Base-by-base conservation (phyloP, 345 rosid genomes). In the Mallotus nudiflorus region DNA sequence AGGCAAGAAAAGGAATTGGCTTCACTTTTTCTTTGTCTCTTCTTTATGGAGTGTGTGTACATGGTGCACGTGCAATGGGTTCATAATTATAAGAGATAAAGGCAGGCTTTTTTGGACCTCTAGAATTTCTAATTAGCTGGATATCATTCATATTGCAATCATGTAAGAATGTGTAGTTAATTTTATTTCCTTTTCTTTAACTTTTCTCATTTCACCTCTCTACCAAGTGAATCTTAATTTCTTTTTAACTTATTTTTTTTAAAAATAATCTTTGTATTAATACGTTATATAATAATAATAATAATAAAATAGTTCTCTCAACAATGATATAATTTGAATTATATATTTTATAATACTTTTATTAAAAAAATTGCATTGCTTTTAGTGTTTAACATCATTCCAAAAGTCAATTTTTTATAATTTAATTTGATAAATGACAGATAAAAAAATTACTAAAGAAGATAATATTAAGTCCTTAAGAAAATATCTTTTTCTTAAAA, bases 31-130 rank as follows among this genome's bases (percentile, higher is more conserved):
- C 13, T 31, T 18, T 66, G 60, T 62, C 75, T 35, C 42, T 16
- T 20, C 19, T 27, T 29, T 27, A 16, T n/a, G n/a, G n/a, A n/a
- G n/a, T n/a, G n/a, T 27, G 49, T 49, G 55, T 56, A 64, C 66
- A 73, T 62, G 81, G 72, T 69, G 66, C 87, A 81, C 84, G 85
- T 78, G 87, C 74, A 66, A 61, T 78, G 50, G 73, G 33, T 37
- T 46, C 20, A 60, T 56, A 53, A 71, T 59, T 24, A 0, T 16
- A 19, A 50, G 44, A 53, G 40, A 14, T 54, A 6, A 33, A 33
- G 37, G 6, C 3, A 33, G 37, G 6, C n/a, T 64, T 66, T 62
- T 64, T 59, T 16, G 31, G 74, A 44, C 81, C 39, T 55, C 59
- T 71, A 62, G 73, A 68, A 42, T 60, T 31, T 71, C 65, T 20